Base-by-base conservation (phyloP, 2,329 filamentous ascomycete genomes). In the Apiospora pterosperma region DNA sequence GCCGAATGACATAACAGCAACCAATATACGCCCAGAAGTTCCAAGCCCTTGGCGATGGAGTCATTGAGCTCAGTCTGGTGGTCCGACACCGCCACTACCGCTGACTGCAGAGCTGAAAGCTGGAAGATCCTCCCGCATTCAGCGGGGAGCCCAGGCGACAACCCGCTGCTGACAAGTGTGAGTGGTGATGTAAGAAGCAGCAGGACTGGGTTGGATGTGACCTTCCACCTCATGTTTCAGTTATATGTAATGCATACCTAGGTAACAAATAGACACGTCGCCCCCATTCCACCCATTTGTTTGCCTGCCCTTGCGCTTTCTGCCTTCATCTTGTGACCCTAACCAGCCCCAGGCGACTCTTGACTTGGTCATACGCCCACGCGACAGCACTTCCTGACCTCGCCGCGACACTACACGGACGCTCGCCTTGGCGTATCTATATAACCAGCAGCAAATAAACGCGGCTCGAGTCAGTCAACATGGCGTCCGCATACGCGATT, bases 31-130 rank as follows among this genome's bases (percentile, higher is more conserved):
- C 16, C 31, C 28, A 34, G 48, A 25, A 55, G n/a, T 55, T 34
- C 48, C 48, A 55, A 55, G 48, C 28, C 41, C 48, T 55, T 55
- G 48, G 48, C 48, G 16, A 55, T 55, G 48, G 48, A 55, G 48
- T 55, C 48, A 55, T 21, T 34, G 25, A 14, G 31, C 25, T 25
- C 48, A 16, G 48, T 55, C 48, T n/a, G 48, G 25, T 55, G 48
- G 25, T 28, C 44, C 25, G 48, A 34, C 28, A 34, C 48, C 16
- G 48, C 48, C 48, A 55, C 25, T n/a, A 52, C 44, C 28, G 48
- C 48, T 34, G 48, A 34, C 34, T 28, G 48, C 48, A 28, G 48
- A 55, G 48, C 48, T 55, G 48, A 55, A 41, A 55, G 21, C 8
- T 42, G 41, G n/a, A 16, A 16, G 10, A 16, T 21, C 16, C n/a